Evolutionary conservation across 306 rosid species (phyloP), one percentile per base, ranked within the genome.

Genomic region (Quercus bicolor): DNA sequence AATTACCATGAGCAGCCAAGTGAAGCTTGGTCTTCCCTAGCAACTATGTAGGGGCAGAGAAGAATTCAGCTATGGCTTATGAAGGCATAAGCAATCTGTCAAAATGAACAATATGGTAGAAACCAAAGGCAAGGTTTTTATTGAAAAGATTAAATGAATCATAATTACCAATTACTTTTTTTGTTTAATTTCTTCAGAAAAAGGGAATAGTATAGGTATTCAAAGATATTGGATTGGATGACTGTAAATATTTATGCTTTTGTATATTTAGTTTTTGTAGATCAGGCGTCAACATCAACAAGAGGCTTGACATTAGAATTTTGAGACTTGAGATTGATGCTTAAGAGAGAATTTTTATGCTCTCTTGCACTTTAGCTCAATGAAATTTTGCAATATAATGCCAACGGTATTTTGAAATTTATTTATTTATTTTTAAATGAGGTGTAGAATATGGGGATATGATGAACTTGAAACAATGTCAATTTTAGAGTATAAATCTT

Each of bases 11-110:
- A 90, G 85, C 98, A 89, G 83, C 90, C 89, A 0, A 68, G 77
- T 31, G 98, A 92, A 83, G 91, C 85, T 37, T 92, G 95, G 98
- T 85, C 90, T 65, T 79, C 96, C 75, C 83, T 90, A 66, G 93
- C 87, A 21, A 86, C 91, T 81, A 90, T 65, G 86, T 88, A 24
- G 72, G 80, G 56, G 89, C 88, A 34, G 97, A 92, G 86, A 91
- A 88, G 70, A 68, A 79, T 60, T 89, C 92, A 4, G 86, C 84
- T 43, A 65, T 88, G 87, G 86, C 85, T 53, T 86, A 72, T 76
- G 85, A 68, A 40, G 37, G 85, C 70, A 73, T 53, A 89, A 81
- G 33, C 82, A 81, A 75, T 75, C 89, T 34, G 79, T 56, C 66
- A 91, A 77, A 51, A 43, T 34, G 77, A 88, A 77, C 9, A 87